Conservation (phyloP, 257 asterid species). For the Solanum neorickii region DNA sequence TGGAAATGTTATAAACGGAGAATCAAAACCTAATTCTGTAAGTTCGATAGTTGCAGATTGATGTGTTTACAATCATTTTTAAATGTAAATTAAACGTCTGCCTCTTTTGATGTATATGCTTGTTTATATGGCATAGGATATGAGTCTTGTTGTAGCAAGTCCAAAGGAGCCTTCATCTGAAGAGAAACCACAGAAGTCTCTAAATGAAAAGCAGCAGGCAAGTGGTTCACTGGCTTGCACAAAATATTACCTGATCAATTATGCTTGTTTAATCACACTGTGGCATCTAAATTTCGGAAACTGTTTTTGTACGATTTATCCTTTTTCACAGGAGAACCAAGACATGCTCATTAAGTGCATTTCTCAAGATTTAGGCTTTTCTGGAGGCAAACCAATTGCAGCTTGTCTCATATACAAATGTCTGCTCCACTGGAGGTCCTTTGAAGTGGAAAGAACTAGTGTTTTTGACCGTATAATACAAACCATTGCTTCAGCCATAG, state of each 20-base stretch:
- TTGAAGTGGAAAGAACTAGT: constrained; percentile 94
- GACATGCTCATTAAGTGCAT: constrained; percentile 87
- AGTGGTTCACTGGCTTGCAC: constrained; percentile 12
- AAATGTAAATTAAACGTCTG: background rate
- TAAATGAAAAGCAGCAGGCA: constrained; percentile 89
- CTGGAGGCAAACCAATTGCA: constrained; percentile 89
- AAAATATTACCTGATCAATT: background rate
- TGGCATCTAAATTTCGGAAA: background rate
- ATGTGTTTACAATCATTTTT: background rate
- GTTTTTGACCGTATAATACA: constrained; percentile 94
- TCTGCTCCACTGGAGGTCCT: constrained; percentile 98
- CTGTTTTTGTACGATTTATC: constrained; percentile 1
- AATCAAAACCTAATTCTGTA: constrained; percentile 43
- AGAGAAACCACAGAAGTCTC: constrained; percentile 88
- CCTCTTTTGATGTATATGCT: background rate
- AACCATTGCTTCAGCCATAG: constrained; percentile 71
- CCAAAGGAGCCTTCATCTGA: constrained; percentile 76
- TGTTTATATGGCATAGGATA: constrained; percentile 42
- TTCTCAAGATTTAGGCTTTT: constrained; percentile 92
- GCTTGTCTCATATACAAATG: constrained; percentile 93
- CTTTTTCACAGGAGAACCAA: constrained; percentile 72
- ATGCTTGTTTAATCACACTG: background rate
- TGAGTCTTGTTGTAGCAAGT: constrained; percentile 36
- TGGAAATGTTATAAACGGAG: constrained; percentile 64
- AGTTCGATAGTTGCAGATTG: background rate